phyloP scores from a whole-genome alignment of 345 rosid genomes.

The Tarenaya hassleriana region DNA sequence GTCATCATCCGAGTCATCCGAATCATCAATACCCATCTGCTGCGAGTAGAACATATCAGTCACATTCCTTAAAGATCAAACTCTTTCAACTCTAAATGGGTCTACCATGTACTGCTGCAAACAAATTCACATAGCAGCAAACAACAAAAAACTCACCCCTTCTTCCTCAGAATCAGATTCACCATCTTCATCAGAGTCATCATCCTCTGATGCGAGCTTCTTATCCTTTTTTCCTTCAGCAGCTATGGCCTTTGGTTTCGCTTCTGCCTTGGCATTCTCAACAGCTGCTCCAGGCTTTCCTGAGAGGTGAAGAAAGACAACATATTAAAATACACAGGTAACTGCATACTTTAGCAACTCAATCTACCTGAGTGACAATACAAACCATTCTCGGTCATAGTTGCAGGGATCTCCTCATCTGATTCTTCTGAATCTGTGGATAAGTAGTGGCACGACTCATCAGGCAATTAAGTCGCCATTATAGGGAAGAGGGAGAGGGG shows the following conservation, averaged over 20 bases:
- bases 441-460: background rate
- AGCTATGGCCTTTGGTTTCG: constrained; percentile 11
- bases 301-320: background rate
- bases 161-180: constrained; percentile 32
- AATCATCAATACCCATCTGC: constrained; percentile 22
- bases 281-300: constrained; percentile 14
- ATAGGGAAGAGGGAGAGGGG: background rate
- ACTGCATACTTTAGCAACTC: background rate
- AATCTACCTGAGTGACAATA: background rate
- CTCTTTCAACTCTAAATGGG: background rate
- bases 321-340: background rate
- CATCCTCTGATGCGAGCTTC: constrained; percentile 23
- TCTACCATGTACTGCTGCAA: background rate
- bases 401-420: constrained; percentile 24
- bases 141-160: constrained; percentile 14
- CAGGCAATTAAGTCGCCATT: constrained; percentile 3
- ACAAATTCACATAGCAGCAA: background rate
- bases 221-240: constrained; percentile 21
- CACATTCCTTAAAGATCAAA: background rate
- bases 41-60: background rate
- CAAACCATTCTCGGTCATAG: constrained; percentile 27
- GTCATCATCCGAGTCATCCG: constrained; percentile 17
- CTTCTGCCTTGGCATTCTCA: constrained; percentile 28
- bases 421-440: constrained; percentile 25
- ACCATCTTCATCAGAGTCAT: constrained; percentile 24